Conservation (phyloP, 2,329 filamentous ascomycete species). For the Fusarium marasasianum region DNA sequence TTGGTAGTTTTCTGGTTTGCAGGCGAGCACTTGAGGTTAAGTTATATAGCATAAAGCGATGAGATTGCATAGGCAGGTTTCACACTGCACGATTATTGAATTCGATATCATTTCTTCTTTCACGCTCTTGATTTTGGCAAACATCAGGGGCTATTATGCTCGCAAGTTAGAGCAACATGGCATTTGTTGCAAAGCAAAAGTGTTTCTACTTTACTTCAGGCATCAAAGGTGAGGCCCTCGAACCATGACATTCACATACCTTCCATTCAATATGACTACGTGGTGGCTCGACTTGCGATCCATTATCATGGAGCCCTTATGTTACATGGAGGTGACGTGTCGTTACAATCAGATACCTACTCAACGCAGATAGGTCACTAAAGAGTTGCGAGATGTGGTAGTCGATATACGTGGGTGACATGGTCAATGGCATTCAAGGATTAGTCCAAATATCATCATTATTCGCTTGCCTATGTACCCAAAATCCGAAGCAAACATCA, state of each 20-base stretch:
- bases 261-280: not conserved
- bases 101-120: not conserved
- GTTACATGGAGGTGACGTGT: not conserved
- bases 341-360: not conserved
- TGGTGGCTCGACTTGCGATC: not conserved
- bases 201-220: not conserved
- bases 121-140: not conserved
- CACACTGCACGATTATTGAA: not conserved
- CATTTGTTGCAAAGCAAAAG: not conserved
- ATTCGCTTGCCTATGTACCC: not conserved
- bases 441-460: not conserved
- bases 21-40: not conserved
- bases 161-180: not conserved
- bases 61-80: constrained; percentile 21
- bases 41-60: constrained; percentile 25
- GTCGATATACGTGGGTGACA: not conserved
- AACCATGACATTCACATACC: not conserved
- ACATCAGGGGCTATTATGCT: not conserved
- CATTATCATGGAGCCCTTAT: not conserved
- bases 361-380: not conserved
- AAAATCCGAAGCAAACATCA: not conserved
- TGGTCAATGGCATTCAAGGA: not conserved
- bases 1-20: not conserved
- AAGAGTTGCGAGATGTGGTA: not conserved
- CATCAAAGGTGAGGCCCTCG: not conserved